These are phyloP conservation scores for Colletotrichum endophyticum DNA, from an alignment of 2,329 filamentous ascomycete species.

Conservation along the genomic window DNA sequence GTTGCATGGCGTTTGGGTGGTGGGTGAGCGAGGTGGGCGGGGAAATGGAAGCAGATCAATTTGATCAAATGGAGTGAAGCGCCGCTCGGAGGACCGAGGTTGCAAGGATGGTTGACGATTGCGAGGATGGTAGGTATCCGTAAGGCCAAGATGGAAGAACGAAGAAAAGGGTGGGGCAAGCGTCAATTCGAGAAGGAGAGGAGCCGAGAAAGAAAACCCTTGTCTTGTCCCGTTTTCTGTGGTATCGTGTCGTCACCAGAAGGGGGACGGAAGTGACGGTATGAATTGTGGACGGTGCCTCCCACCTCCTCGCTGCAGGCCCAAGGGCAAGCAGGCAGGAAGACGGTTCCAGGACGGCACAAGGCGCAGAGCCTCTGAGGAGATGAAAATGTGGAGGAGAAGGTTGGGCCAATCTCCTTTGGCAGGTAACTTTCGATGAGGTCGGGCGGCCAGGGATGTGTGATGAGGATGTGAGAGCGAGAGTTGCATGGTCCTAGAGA, in stretches of 20 bases:
- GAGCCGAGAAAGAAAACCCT: background rate
- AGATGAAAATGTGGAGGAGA: background rate
- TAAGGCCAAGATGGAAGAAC: slow-evolving; percentile 8
- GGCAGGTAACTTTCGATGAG: background rate
- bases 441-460: background rate
- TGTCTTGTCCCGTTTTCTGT: background rate
- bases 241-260: slow-evolving; percentile 7
- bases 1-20: background rate
- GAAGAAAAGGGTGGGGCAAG: background rate
- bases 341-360: background rate
- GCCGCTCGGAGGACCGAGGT: slow-evolving; percentile 5
- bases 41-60: background rate
- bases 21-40: background rate
- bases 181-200: slow-evolving; percentile 11
- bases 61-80: background rate
- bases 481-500: background rate
- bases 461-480: background rate
- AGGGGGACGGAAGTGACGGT: background rate
- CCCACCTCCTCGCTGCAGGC: background rate
- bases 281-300: background rate
- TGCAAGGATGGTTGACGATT: background rate
- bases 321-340: background rate
- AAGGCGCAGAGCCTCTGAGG: background rate
- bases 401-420: background rate
- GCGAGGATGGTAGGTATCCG: background rate